Percentiles rank a stretch among this genome's conserved stretches.
Evolutionary conservation across 345 rosid species (phyloP).

Genomic region (Salix dunnii): DNA sequence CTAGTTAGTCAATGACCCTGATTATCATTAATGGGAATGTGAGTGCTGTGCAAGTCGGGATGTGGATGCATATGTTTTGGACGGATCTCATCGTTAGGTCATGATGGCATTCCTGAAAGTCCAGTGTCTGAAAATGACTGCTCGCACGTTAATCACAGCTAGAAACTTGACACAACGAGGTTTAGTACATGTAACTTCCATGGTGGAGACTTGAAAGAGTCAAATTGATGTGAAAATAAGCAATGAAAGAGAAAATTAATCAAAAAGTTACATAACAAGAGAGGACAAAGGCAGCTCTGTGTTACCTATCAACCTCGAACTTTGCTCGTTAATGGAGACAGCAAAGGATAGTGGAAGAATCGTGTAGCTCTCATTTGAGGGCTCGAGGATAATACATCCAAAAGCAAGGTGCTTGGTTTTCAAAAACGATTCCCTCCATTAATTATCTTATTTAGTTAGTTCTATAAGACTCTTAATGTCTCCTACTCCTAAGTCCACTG

Average conservation of each 20-base stretch:
- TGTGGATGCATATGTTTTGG: background rate
- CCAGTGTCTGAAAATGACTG: background rate
- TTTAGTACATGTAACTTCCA: background rate
- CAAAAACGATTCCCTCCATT: background rate
- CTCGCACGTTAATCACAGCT: background rate
- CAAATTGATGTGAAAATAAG: constrained; percentile 7
- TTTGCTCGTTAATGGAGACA: constrained; percentile 17
- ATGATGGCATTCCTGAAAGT: background rate
- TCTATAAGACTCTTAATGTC: background rate
- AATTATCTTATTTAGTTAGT: background rate
- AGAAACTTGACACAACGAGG: background rate
- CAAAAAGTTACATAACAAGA: background rate
- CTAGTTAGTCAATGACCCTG: background rate
- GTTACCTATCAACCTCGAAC: constrained; percentile 8
- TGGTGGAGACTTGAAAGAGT: background rate
- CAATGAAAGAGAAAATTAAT: background rate
- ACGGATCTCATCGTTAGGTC: background rate
- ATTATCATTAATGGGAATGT: background rate
- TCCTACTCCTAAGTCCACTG: background rate
- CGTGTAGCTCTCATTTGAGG: constrained; percentile 3
- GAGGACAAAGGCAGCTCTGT: background rate
- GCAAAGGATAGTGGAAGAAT: constrained; percentile 1
- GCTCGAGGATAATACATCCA: constrained; percentile 18
- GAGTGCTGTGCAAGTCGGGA: background rate
- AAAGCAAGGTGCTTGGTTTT: background rate